phyloP scores from a whole-genome alignment of 2,329 filamentous ascomycete species.

The Fusarium coffeatum region DNA sequence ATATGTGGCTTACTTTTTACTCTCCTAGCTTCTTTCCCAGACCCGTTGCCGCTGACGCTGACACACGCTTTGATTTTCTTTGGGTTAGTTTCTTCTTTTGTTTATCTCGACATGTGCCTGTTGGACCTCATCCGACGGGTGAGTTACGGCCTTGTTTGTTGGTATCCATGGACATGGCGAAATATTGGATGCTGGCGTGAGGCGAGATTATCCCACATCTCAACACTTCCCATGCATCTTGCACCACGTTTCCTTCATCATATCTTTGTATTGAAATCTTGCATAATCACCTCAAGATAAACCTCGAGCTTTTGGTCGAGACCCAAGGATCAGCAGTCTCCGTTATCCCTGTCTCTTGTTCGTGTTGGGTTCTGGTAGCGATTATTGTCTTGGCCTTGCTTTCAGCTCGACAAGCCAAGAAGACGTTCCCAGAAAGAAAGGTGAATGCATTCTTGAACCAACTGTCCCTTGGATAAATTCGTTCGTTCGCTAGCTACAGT shows the following conservation, averaged over 20 bases:
- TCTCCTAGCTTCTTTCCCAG: neutral
- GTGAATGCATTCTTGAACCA: constrained; percentile 6
- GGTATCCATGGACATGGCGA: neutral
- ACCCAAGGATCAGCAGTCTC: neutral
- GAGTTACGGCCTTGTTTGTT: neutral
- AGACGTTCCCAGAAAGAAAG: neutral
- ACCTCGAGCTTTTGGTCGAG: neutral
- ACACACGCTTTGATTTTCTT: neutral
- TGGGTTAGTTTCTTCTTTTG: neutral
- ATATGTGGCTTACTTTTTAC: constrained; percentile 7
- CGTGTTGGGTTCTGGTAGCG: neutral
- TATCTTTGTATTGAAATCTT: constrained; percentile 3
- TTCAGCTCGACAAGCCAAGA: neutral
- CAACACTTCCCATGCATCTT: constrained; percentile 11
- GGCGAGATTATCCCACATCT: constrained; percentile 1
- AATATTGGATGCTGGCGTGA: neutral
- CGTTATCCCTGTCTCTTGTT: neutral
- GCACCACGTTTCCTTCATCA: neutral
- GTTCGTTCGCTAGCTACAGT: constrained; percentile 1
- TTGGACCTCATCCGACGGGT: neutral
- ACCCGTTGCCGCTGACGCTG: neutral
- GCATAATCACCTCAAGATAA: constrained; percentile 28
- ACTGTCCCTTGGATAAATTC: constrained; percentile 11
- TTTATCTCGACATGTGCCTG: neutral
- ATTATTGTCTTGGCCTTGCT: neutral